Percentiles rank a stretch among this genome's conserved stretches.
These are phyloP conservation scores for Lactifluus pinguis DNA, from an alignment of 768 basidiomycete genomes.

Conservation along the genomic window DNA sequence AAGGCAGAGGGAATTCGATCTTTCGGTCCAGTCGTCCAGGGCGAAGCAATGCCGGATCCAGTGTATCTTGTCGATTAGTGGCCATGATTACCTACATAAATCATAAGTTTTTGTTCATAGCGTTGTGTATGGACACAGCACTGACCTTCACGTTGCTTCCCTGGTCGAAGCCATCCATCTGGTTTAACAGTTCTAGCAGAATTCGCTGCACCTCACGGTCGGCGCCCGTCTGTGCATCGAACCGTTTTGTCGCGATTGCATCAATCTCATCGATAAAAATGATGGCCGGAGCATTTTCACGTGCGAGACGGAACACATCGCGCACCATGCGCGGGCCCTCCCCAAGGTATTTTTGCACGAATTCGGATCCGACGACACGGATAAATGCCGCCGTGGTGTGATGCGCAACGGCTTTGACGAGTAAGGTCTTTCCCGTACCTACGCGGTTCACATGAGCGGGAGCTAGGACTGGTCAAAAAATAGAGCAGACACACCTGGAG, in stretches of 20 bases:
- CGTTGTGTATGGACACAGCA: not conserved
- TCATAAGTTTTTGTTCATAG: not conserved
- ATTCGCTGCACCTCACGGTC: conserved; percentile 99
- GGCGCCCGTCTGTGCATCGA: conserved; percentile 98
- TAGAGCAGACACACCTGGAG: conserved; percentile 55
- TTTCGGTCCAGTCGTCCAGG: conserved; percentile 97
- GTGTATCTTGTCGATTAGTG: conserved; percentile 95
- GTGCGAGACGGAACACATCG: conserved; percentile 94
- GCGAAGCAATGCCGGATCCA: conserved; percentile 94
- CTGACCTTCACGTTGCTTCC: conserved; percentile 93
- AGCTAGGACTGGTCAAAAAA: not conserved
- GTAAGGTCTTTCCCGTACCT: conserved; percentile 99
- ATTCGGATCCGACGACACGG: conserved; percentile 95
- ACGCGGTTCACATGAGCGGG: not conserved
- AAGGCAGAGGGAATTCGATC: conserved; percentile 96
- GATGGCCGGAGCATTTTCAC: conserved; percentile 95
- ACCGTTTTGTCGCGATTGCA: conserved; percentile 98
- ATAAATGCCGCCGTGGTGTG: conserved; percentile 97
- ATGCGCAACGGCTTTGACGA: conserved; percentile 98
- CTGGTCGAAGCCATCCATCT: conserved; percentile 99
- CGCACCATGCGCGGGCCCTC: conserved; percentile 99
- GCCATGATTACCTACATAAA: conserved; percentile 90
- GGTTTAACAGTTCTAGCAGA: conserved; percentile 89
- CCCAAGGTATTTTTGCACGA: conserved; percentile 98
- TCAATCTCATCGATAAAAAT: conserved; percentile 99